Base-by-base conservation (phyloP, 345 rosid genomes). In the Kernera saxatilis region DNA sequence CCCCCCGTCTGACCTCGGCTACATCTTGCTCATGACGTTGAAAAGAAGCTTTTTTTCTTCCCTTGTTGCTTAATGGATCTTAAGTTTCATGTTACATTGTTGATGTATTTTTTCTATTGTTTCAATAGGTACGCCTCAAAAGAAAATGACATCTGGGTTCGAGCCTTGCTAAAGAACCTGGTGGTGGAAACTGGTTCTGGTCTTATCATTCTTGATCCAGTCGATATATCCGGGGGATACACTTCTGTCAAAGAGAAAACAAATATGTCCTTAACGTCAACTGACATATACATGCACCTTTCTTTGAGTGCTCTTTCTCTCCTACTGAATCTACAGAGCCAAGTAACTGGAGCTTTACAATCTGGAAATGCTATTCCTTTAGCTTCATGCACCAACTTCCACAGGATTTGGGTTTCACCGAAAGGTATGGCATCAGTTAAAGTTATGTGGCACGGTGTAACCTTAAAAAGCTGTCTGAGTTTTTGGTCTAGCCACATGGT, bases 131-230 rank as follows among this genome's bases (percentile, higher is more conserved):
- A 82, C 80, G 97, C 99, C 37, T 80, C 96, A 74, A 94, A 89
- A 84, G 99, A 83, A 74, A 88, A 88, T 82, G 99, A 91, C 80
- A 88, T 80, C 46, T 94, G 99, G 99, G 83, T 89, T 44, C 89
- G 96, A 18, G 89, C 98, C 41, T 78, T 87, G 61, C 77, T 88
- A 80, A 94, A 91, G 86, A 92, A 86, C 77, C 80, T 94, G 70
- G 86, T 84, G 11, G 74, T 94, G 52, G 99, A 94, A 84, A 84
- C 98, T 69, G 99, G 98, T 72, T 94, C 99, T 73, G 99, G 99
- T 77, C 96, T 94, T 72, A 79, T 84, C 69, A 86, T 94, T 81
- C 83, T 94, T 56, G 95, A 88, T 73, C 96, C 97, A 30, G 89
- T 90, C 43, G 97, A 91, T 84, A 78, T 94, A 55, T 91, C 98